A percentile compares a stretch with the other conserved stretches of the same genome.
These are phyloP conservation scores for Rehmannia glutinosa DNA, from an alignment of 257 asterid species.

Conservation along the genomic window DNA sequence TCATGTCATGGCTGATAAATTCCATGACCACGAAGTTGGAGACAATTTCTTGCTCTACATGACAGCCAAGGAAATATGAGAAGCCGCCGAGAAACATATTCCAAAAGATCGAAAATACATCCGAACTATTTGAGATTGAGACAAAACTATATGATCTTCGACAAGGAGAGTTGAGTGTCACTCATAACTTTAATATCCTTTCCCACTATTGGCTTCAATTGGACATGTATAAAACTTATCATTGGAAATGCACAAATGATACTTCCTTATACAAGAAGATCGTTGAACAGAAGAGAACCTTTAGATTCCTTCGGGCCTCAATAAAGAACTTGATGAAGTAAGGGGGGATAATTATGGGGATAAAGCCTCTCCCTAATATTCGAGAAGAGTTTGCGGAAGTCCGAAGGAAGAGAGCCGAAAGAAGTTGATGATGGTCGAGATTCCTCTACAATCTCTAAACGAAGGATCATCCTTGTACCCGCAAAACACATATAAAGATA, in stretches of 20 bases:
- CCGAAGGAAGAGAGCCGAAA: background rate
- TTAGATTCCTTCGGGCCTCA: background rate
- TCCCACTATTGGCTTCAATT: background rate
- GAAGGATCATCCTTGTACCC: background rate
- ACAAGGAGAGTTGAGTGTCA: background rate
- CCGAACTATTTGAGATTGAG: background rate
- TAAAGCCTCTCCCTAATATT: background rate
- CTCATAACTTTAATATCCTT: background rate
- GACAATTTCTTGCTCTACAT: background rate
- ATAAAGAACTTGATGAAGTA: background rate
- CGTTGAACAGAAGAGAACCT: background rate
- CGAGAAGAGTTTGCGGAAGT: background rate
- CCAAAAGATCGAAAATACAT: background rate
- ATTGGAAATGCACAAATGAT: background rate
- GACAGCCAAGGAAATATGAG: background rate
- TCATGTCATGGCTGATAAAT: conserved; percentile 16
- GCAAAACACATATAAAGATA: background rate
- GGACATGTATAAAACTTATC: background rate
- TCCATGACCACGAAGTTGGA: conserved; percentile 9
- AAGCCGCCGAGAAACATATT: background rate
- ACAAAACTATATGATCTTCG: background rate
- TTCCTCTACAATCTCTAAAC: no score
- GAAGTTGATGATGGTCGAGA: background rate
- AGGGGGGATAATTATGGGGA: background rate
- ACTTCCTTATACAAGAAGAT: background rate